phyloP scores from a whole-genome alignment of 139 green algal genomes.

The Pleodorina starrii region DNA sequence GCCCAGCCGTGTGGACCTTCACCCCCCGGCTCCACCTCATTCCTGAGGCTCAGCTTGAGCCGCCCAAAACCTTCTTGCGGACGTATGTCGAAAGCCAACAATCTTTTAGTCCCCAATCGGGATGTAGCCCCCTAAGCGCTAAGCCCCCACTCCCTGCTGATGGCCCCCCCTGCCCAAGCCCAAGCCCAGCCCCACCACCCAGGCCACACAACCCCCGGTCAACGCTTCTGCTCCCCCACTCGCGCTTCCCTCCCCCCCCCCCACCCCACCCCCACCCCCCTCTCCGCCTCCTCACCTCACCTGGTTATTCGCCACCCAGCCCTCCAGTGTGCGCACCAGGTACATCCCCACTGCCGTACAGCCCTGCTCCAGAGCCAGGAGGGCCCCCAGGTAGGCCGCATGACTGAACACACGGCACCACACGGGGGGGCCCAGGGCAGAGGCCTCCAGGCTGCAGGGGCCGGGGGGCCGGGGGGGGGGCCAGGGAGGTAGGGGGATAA shows the following conservation, averaged over 20 bases:
- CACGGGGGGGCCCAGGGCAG: neutral
- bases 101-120: too few species aligned
- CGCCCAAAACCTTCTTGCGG: too few species aligned
- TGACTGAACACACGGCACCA: neutral
- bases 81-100: too few species aligned
- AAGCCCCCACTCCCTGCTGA: too few species aligned
- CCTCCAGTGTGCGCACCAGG: constrained; percentile 32
- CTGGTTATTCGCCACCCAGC: neutral
- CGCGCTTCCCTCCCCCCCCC: neutral
- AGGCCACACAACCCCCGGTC: too few species aligned
- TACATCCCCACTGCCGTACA: neutral
- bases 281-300: neutral
- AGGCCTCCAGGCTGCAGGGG: neutral
- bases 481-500: neutral
- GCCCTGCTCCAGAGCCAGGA: constrained; percentile 41
- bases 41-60: too few species aligned
- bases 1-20: too few species aligned
- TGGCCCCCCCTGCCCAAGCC: too few species aligned
- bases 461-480: neutral
- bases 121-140: too few species aligned
- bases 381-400: constrained; percentile 7
- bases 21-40: too few species aligned
- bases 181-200: too few species aligned
- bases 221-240: neutral
- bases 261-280: too few species aligned